These are phyloP conservation scores for Aspergillus costaricaensis DNA, from an alignment of 2,329 filamentous ascomycete genomes.

Conservation along the genomic window DNA sequence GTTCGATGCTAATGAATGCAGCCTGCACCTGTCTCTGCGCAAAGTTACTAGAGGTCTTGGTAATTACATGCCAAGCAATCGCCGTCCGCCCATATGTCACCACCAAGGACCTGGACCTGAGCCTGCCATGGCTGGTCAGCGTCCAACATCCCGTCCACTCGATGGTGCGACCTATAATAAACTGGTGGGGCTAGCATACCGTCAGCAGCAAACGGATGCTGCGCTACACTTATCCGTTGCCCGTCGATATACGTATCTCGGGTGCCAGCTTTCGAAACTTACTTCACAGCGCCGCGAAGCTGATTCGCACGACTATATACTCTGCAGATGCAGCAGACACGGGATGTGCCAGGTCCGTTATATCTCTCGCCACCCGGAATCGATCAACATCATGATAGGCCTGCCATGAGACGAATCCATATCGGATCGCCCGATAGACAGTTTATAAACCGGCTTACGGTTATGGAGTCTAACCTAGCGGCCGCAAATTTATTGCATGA, in stretches of 20 bases:
- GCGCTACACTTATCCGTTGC: slow-evolving; percentile 6
- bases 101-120: slow-evolving; percentile 21
- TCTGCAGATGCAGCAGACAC: slow-evolving; percentile 9
- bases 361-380: slow-evolving; percentile 4
- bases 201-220: slow-evolving; percentile 14
- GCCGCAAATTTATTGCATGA: background rate
- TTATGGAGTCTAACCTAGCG: background rate
- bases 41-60: slow-evolving; percentile 43
- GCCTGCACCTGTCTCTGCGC: slow-evolving; percentile 49
- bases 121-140: slow-evolving; percentile 10
- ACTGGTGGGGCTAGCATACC: slow-evolving; percentile 12
- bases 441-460: background rate
- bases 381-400: slow-evolving; percentile 3
- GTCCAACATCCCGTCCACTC: slow-evolving; percentile 14
- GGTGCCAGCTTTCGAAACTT: slow-evolving; percentile 12
- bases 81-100: slow-evolving; percentile 23
- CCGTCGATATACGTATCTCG: slow-evolving; percentile 17
- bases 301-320: slow-evolving; percentile 10
- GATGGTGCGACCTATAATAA: slow-evolving; percentile 9
- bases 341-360: slow-evolving; percentile 13
- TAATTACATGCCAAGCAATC: slow-evolving; percentile 24
- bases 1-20: slow-evolving; percentile 29
- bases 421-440: background rate
- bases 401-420: slow-evolving; percentile 9
- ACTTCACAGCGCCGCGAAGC: slow-evolving; percentile 14